Base-by-base conservation (phyloP, 2,329 filamentous ascomycete genomes). In the Chalaropsis thielavioides region DNA sequence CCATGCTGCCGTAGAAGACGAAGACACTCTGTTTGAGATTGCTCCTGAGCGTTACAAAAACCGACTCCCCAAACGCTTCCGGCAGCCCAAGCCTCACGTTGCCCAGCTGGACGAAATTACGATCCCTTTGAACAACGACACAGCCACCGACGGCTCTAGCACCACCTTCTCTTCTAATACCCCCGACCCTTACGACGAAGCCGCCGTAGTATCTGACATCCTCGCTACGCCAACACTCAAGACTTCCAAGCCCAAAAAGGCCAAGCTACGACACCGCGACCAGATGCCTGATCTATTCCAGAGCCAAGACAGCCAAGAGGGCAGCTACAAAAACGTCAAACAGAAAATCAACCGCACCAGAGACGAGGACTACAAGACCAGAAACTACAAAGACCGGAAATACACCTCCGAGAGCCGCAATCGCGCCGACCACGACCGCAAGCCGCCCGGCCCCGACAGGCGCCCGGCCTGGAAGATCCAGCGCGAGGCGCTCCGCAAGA, bases 401-500 rank as follows among this genome's bases (percentile, higher is more conserved):
- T 27, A 38, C 6, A 1, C 15, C 40, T n/a, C 35, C 35, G 35
- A 1, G 35, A 38, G 35, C 35, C 5, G 35, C 31, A 17, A 4
- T 17, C 58, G 13, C 19, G 2, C 22, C 22, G 15, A 38, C 24
- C 63, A 43, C 51, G 22, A 44, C 40, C 17, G 62, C 54, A 38
- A 51, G 27, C 15, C 54, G 3, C 4, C 5, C n/a, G 6, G 19
- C 17, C 51, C 27, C 1, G 69, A 69, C 0, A 66, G 68, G 19
- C 68, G 75, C 66, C 73, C 71, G 3, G 81, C 19, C 2, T 97
- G 94, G 94, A 80, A 83, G 72, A 73, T 83, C 15, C 88, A 96
- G 69, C 96, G 96, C 73, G 77, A 77, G 1, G 87, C 85, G 0
- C 75, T 95, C 43, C 82, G 86, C 70, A 75, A 83, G 67, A 99